Percentiles rank a stretch among this genome's conserved stretches.
Conservation (phyloP, 108 stramenopile species). For the Fragilaria crotonensis region DNA sequence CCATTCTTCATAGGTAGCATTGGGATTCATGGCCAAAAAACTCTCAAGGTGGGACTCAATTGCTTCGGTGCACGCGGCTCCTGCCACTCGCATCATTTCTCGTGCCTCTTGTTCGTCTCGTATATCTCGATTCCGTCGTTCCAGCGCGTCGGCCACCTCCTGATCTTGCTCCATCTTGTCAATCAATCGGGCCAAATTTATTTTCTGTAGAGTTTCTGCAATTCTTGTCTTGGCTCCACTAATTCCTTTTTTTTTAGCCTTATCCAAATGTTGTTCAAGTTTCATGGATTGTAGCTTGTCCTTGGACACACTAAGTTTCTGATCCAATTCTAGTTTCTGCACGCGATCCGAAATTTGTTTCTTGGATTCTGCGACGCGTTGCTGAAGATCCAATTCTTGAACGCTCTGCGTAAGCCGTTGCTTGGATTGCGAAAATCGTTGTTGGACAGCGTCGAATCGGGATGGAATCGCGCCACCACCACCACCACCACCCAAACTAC, state of each 20-base stretch:
- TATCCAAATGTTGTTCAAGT: no score
- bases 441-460: no score
- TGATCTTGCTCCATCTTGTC: slow-evolving; percentile 30
- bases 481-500: no score
- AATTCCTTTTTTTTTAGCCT: not conserved
- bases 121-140: slow-evolving; percentile 48
- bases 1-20: slow-evolving; percentile 70
- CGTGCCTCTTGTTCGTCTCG: slow-evolving; percentile 43
- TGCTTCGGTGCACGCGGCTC: slow-evolving; percentile 29
- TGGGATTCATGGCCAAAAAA: slow-evolving; percentile 18
- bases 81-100: slow-evolving; percentile 48
- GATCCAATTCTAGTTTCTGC: not conserved
- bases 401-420: not conserved
- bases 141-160: slow-evolving; percentile 44
- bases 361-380: not conserved
- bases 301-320: not conserved
- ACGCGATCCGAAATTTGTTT: not conserved
- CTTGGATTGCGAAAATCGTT: not conserved
- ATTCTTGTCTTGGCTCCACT: not conserved
- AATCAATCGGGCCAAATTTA: slow-evolving; percentile 6
- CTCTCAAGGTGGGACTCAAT: slow-evolving; percentile 34
- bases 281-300: not conserved
- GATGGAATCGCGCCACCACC: no score
- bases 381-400: not conserved
- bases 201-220: not conserved